These are phyloP conservation scores for Salix koriyanagi DNA, from an alignment of 345 rosid genomes.

Conservation along the genomic window DNA sequence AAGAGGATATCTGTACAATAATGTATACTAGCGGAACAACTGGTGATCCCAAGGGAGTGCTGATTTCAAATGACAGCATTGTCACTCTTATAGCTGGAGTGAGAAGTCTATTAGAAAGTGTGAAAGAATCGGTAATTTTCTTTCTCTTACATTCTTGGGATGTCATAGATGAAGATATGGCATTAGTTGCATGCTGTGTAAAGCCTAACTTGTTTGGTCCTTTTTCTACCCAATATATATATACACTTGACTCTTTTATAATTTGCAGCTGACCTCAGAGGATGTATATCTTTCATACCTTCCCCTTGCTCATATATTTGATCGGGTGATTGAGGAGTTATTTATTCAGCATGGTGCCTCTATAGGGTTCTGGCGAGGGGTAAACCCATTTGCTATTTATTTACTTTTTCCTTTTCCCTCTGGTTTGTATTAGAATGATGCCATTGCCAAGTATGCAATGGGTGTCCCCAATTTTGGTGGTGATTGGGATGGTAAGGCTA, in stretches of 20 bases:
- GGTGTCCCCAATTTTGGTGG: background rate
- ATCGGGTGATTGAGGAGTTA: slow-evolving; percentile 80
- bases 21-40: slow-evolving; percentile 99
- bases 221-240: background rate
- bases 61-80: slow-evolving; percentile 89
- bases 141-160: background rate
- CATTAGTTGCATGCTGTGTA: background rate
- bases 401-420: background rate
- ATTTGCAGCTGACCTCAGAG: slow-evolving; percentile 53
- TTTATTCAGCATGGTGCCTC: slow-evolving; percentile 73
- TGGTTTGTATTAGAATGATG: background rate
- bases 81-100: slow-evolving; percentile 75
- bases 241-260: background rate
- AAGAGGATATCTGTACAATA: slow-evolving; percentile 79
- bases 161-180: background rate
- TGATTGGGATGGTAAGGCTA: background rate
- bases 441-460: background rate
- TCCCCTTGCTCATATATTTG: slow-evolving; percentile 97
- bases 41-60: slow-evolving; percentile 97
- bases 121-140: slow-evolving; percentile 60
- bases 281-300: slow-evolving; percentile 91
- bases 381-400: slow-evolving; percentile 30
- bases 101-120: slow-evolving; percentile 46
- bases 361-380: slow-evolving; percentile 98
- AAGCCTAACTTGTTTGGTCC: background rate